These are phyloP conservation scores for Leccinellum rugosiceps DNA, from an alignment of 768 basidiomycete genomes.

Conservation along the genomic window DNA sequence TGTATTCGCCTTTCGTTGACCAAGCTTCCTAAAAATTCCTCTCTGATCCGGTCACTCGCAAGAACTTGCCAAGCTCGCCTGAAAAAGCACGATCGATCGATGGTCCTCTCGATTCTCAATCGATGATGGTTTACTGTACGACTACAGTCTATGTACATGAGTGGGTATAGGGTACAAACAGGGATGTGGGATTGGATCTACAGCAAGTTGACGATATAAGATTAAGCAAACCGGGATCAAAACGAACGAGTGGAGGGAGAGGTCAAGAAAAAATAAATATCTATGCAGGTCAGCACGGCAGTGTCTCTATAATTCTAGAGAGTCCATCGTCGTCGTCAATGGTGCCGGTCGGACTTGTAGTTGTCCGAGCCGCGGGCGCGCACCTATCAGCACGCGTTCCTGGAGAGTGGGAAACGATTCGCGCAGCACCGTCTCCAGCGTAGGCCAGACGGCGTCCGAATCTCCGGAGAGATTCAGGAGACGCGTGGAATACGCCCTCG, in stretches of 20 bases:
- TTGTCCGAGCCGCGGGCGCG: slow-evolving; percentile 17
- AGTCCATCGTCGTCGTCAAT: slow-evolving; percentile 6
- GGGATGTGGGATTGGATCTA: slow-evolving; percentile 16
- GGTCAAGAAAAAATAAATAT: not conserved
- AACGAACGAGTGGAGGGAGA: slow-evolving; percentile 10
- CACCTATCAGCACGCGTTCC: slow-evolving; percentile 38
- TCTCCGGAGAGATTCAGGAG: slow-evolving; percentile 59
- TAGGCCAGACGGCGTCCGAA: slow-evolving; percentile 81
- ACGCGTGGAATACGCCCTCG: slow-evolving; percentile 40
- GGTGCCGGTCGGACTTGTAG: slow-evolving; percentile 15
- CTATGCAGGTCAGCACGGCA: not conserved
- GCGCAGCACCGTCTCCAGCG: slow-evolving; percentile 60
- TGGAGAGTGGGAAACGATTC: slow-evolving; percentile 52
- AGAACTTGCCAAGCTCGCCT: not conserved
- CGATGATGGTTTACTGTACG: slow-evolving; percentile 4
- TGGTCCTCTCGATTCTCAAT: not conserved
- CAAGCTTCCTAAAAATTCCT: not conserved
- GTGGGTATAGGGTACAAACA: slow-evolving; percentile 9
- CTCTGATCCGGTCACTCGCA: not conserved
- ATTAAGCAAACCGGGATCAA: slow-evolving; percentile 5
- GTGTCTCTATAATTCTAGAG: not conserved
- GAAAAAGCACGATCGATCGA: not conserved
- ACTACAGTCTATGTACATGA: slow-evolving; percentile 14
- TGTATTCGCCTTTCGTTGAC: not conserved
- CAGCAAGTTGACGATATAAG: slow-evolving; percentile 15